Evolutionary conservation across 495 filamentous ascomycete genomes (phyloP), one percentile per base, ranked within the genome.

Genomic region (Aspergillus taichungensis): DNA sequence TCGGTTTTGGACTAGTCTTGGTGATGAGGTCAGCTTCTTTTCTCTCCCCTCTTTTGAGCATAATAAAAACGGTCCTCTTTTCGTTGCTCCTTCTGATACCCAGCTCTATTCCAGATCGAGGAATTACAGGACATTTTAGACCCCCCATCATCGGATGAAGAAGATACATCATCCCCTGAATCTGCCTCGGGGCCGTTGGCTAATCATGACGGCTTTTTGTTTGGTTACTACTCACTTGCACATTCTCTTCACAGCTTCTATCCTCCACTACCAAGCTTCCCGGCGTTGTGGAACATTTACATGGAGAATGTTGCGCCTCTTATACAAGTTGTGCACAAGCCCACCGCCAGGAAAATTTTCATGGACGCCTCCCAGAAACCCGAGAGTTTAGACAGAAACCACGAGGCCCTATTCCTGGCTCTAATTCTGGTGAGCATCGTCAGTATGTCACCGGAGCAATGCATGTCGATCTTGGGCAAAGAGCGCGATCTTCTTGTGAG

Each of bases 1-100:
- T 63, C 82, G 80, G 11, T 86, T 95, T 41, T 96, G 89, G 90
- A 80, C 84, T n/a, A 87, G 78, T 49, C 69, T 96, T 36, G 86
- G 81, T 40, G 86, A 91, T 47, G 88, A 96, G 77, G 88, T 88
- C 59, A 40, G 57, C 51, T 32, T 8, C 30, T 45, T 14, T 9
- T 12, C 29, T 10, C 13, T 1, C 29, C 37, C 13, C 11, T 34
- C 13, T 40, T 8, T 30, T 2, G n/a, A n/a, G n/a, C n/a, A n/a
- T n/a, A 10, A 18, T 28, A 32, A 13, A 18, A 28, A 13, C 12
- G 43, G 24, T 32, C 3, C 5, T 35, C 2, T 12, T 31, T 40
- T 36, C 12, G n/a, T 18, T 28, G 18, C 28, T 14, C 45, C 10
- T 46, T 6, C 37, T 51, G 30, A 47, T 49, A 30, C 44, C 51